Evolutionary conservation across 2,329 filamentous ascomycete species (phyloP).

Genomic region (Chrysoporthe deuterocubensis): DNA sequence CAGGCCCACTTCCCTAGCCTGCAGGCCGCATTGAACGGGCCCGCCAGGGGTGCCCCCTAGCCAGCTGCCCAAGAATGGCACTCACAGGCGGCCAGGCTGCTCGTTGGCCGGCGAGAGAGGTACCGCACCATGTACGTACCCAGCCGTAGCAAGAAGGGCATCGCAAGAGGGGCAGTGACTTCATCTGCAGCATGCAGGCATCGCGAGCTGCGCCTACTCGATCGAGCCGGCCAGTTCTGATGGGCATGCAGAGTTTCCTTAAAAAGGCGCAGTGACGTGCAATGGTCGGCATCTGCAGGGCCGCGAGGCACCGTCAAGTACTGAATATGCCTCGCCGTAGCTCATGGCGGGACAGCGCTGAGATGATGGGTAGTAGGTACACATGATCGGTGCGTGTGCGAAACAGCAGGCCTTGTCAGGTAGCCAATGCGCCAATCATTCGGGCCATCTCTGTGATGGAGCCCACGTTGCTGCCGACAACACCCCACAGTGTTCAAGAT

Average conservation of each 20-base stretch:
- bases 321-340: not conserved
- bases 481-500: not conserved
- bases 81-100: conserved; percentile 17
- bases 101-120: conserved; percentile 15
- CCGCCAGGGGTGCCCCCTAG: conserved; percentile 16
- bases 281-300: not conserved
- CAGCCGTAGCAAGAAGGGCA: not conserved
- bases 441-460: not conserved
- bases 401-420: not conserved
- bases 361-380: conserved; percentile 3
- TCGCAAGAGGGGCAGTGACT: conserved; percentile 7
- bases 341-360: not conserved
- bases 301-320: not conserved
- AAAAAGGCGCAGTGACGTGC: conserved; percentile 9
- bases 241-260: conserved; percentile 1
- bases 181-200: conserved; percentile 10
- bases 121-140: not conserved
- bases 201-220: conserved; percentile 15
- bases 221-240: not conserved
- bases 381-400: not conserved
- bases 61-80: conserved; percentile 12
- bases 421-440: not conserved
- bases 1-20: conserved; percentile 26
- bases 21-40: conserved; percentile 28
- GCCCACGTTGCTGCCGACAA: not conserved